Percentiles rank a stretch among this genome's conserved stretches.
Evolutionary conservation across 495 filamentous ascomycete genomes (phyloP).

Genomic region (Saxophila tyrrhenica): DNA sequence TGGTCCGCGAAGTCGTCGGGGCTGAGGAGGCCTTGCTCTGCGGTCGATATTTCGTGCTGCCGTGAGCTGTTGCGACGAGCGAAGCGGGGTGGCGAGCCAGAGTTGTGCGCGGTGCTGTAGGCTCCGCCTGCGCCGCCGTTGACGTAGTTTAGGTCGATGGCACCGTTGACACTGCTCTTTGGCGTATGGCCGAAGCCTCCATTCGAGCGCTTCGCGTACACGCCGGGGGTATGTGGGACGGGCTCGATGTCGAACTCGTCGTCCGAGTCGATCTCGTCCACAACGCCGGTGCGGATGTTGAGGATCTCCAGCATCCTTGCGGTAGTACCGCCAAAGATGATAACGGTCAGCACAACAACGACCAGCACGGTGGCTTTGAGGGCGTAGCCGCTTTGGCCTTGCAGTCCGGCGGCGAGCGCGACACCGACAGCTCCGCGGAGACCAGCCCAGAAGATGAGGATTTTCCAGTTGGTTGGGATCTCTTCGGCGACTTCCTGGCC

Average conservation of each 20-base stretch:
- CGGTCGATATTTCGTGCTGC: conserved; percentile 35
- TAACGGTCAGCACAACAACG: conserved; percentile 93
- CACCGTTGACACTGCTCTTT: conserved; percentile 40
- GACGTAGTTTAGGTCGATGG: conserved; percentile 40
- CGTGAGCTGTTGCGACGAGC: conserved; percentile 37
- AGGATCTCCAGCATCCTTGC: conserved; percentile 97
- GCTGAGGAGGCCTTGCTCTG: conserved; percentile 56
- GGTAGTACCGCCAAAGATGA: conserved; percentile 96
- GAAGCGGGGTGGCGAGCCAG: conserved; percentile 28
- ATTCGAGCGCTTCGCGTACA: conserved; percentile 52
- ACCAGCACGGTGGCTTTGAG: conserved; percentile 88
- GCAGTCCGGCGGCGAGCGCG: conserved; percentile 81
- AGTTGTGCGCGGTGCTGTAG: conserved; percentile 44
- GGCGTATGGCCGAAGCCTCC: conserved; percentile 65
- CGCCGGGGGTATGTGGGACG: conserved; percentile 46
- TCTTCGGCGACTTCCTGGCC: conserved; percentile 74
- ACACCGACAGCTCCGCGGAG: conserved; percentile 93
- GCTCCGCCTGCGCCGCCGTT: conserved; percentile 21
- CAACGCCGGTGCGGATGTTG: conserved; percentile 84
- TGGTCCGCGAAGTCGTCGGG: conserved; percentile 45
- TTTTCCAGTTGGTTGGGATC: conserved; percentile 83
- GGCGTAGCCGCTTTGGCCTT: conserved; percentile 62
- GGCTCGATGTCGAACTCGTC: conserved; percentile 98
- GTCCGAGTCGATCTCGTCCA: conserved; percentile 92
- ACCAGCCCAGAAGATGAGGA: conserved; percentile 97